Evolutionary conservation across 495 filamentous ascomycete species (phyloP).

Genomic region (Parathielavia appendiculata): DNA sequence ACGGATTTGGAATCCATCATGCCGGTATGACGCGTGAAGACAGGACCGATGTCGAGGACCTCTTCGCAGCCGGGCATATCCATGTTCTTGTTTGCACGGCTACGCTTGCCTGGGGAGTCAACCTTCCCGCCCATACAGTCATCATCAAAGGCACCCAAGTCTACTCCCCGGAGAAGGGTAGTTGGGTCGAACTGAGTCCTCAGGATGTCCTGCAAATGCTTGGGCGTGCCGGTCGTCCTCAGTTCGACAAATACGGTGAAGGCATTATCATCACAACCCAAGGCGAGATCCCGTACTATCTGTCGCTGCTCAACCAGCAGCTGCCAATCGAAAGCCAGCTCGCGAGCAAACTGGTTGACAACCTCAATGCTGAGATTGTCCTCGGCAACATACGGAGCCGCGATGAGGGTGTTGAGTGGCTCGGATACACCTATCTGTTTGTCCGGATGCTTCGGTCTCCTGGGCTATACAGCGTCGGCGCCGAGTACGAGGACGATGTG

Average conservation of each 20-base stretch:
- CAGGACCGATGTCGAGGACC: conserved; percentile 88
- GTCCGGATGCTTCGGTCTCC: conserved; percentile 97
- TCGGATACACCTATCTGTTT: conserved; percentile 97
- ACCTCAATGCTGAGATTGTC: conserved; percentile 95
- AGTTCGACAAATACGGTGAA: conserved; percentile 96
- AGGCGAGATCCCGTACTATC: conserved; percentile 90
- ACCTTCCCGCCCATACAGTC: conserved; percentile 88
- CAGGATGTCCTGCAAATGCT: conserved; percentile 99
- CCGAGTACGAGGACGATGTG: conserved; percentile 90
- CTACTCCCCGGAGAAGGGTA: conserved; percentile 97
- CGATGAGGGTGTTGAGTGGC: conserved; percentile 96
- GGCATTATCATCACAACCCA: conserved; percentile 98
- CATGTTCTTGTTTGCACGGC: conserved; percentile 97
- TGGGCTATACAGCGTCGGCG: conserved; percentile 89
- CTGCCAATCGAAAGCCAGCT: conserved; percentile 97
- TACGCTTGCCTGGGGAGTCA: conserved; percentile 94
- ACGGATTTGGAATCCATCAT: conserved; percentile 97
- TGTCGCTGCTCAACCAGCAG: conserved; percentile 94
- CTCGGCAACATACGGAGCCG: conserved; percentile 89
- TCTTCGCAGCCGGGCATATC: conserved; percentile 84
- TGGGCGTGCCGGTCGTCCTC: conserved; percentile 89
- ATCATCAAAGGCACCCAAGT: conserved; percentile 97
- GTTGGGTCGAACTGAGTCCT: conserved; percentile 95
- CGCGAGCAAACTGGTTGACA: conserved; percentile 88
- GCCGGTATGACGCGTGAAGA: conserved; percentile 92